These are phyloP conservation scores for Phytophthora megakarya DNA, from an alignment of 352 stramenopile species.

Conservation along the genomic window DNA sequence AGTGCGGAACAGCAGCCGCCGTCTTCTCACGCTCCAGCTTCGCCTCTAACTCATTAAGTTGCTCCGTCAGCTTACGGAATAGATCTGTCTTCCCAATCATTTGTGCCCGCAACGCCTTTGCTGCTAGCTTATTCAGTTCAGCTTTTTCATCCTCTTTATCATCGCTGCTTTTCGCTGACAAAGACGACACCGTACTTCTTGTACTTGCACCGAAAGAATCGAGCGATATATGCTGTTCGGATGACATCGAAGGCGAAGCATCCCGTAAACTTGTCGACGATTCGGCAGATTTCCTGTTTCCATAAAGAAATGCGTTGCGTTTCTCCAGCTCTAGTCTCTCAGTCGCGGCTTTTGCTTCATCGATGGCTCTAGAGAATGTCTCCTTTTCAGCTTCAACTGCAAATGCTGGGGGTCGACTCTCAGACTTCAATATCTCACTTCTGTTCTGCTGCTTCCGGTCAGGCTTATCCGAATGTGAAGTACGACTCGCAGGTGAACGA, in stretches of 20 bases:
- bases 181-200: conserved; percentile 6
- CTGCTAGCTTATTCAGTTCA: conserved; percentile 83
- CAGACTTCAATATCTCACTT: neutral
- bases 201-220: neutral
- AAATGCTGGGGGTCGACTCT: neutral
- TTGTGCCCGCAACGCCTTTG: conserved; percentile 74
- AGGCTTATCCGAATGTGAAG: neutral
- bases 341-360: conserved; percentile 37
- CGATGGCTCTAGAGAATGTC: conserved; percentile 6
- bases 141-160: conserved; percentile 36
- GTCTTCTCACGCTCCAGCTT: conserved; percentile 51
- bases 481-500: conserved; percentile 15
- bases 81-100: conserved; percentile 82
- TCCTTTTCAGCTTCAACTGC: conserved; percentile 16
- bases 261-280: neutral
- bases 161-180: neutral
- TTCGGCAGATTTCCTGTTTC: conserved; percentile 21
- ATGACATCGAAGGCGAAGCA: neutral
- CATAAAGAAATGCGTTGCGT: conserved; percentile 71
- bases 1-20: conserved; percentile 53
- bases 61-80: conserved; percentile 75
- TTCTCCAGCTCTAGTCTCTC: conserved; percentile 52
- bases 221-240: conserved; percentile 1
- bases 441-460: conserved; percentile 4
- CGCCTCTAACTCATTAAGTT: conserved; percentile 84